Conservation (phyloP, 805 yeast genomes). For the Sugiyamaella valdiviana region DNA sequence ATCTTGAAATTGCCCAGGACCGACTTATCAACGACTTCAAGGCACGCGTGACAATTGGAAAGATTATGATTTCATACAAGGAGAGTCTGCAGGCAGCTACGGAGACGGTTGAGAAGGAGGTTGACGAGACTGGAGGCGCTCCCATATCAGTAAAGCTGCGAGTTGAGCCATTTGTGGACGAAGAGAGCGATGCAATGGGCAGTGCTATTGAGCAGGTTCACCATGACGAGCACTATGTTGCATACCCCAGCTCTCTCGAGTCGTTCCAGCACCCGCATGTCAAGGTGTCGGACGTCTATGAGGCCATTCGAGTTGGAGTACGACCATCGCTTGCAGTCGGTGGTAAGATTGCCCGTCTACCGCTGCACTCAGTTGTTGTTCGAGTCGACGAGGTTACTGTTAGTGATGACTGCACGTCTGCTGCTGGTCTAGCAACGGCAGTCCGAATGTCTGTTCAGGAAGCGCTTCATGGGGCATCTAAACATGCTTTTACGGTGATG, state of each 20-base stretch:
- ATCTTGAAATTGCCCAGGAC: slow-evolving; percentile 80
- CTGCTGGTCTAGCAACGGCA: slow-evolving; percentile 39
- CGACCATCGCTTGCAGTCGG: slow-evolving; percentile 40
- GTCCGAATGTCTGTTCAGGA: slow-evolving; percentile 42
- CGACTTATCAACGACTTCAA: slow-evolving; percentile 74
- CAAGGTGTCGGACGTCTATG: slow-evolving; percentile 26
- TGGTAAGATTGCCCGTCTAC: slow-evolving; percentile 38
- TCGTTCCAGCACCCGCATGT: slow-evolving; percentile 24
- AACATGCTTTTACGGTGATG: slow-evolving; percentile 45
- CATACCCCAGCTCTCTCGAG: slow-evolving; percentile 10
- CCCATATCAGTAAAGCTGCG: slow-evolving; percentile 28
- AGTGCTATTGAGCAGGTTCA: slow-evolving; percentile 7
- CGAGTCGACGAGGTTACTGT: slow-evolving; percentile 47
- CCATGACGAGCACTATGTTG: slow-evolving; percentile 36
- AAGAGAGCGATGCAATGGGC: slow-evolving; percentile 38
- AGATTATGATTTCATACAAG: slow-evolving; percentile 83
- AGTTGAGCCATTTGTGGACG: slow-evolving; percentile 27
- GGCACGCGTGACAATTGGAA: slow-evolving; percentile 74
- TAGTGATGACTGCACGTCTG: slow-evolving; percentile 43
- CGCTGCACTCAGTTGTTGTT: slow-evolving; percentile 56
- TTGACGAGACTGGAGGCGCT: slow-evolving; percentile 25
- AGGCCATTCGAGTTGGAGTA: slow-evolving; percentile 28
- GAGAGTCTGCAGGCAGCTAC: slow-evolving; percentile 45
- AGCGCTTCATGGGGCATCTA: slow-evolving; percentile 29
- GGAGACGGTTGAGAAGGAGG: slow-evolving; percentile 18